Evolutionary conservation across 2,329 filamentous ascomycete species (phyloP).

Genomic region (Apiospora marii): DNA sequence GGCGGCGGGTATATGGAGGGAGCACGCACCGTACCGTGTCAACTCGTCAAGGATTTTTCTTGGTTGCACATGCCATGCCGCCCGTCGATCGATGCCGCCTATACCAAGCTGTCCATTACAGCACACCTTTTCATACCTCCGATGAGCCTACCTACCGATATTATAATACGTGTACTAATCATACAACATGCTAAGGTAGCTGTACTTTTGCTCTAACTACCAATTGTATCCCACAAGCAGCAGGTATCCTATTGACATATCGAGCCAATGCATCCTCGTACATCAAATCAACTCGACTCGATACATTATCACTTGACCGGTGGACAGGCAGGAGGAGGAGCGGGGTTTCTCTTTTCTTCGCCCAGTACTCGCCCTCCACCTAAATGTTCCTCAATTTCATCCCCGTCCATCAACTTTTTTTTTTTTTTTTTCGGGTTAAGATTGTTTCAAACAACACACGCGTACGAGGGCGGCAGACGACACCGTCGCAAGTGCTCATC

Average conservation of each 20-base stretch:
- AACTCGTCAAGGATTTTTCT: not conserved
- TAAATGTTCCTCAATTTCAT: not conserved
- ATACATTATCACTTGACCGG: not conserved
- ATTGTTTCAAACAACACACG: slow-evolving; percentile 5
- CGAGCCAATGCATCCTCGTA: too few relatives aligned
- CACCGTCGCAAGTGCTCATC: not conserved
- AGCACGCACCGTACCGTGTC: not conserved
- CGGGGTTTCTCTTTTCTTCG: not conserved
- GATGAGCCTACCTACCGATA: too few relatives aligned
- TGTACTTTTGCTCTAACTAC: too few relatives aligned
- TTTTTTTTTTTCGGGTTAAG: not conserved
- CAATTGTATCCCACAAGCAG: too few relatives aligned
- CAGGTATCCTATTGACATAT: not conserved
- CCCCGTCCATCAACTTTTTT: not conserved
- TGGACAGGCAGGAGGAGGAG: not conserved
- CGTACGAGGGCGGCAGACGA: slow-evolving; percentile 1
- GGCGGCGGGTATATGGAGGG: not conserved
- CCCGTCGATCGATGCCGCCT: not conserved
- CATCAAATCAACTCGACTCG: too few relatives aligned
- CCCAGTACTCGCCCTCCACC: not conserved
- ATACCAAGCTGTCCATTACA: not conserved
- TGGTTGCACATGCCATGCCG: too few relatives aligned
- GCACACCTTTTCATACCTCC: not conserved
- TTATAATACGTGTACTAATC: too few relatives aligned
- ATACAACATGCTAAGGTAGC: too few relatives aligned